A percentile compares a stretch with the other conserved stretches of the same genome.
Evolutionary conservation across 306 rosid genomes (phyloP).

Genomic region (Crataegus laevigata): DNA sequence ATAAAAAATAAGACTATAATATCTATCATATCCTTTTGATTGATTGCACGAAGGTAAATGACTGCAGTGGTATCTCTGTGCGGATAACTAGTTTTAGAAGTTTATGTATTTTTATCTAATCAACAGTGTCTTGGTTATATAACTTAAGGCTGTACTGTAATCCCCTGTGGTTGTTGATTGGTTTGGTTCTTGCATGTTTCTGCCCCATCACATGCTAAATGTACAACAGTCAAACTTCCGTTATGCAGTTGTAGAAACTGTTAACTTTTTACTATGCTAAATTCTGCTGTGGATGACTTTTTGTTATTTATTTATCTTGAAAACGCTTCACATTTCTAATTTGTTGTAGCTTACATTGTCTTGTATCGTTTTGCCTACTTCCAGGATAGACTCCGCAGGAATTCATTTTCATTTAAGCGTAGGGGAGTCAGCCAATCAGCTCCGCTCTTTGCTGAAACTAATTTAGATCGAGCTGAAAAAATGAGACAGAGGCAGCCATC

Average conservation of each 20-base stretch:
- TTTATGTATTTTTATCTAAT: not conserved
- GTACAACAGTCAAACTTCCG: not conserved
- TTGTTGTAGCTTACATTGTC: not conserved
- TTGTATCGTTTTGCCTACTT: constrained; percentile 16
- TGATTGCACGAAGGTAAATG: not conserved
- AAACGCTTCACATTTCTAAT: not conserved
- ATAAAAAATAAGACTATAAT: not conserved
- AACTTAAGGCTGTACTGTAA: not conserved
- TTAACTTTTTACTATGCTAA: constrained; percentile 4
- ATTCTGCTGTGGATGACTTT: constrained; percentile 7
- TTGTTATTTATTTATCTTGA: not conserved
- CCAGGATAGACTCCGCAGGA: constrained; percentile 57
- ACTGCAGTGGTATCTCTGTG: not conserved
- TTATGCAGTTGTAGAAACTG: not conserved
- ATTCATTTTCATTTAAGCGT: constrained; percentile 46
- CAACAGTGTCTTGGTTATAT: not conserved
- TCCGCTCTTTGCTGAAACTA: constrained; percentile 69
- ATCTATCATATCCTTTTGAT: not conserved
- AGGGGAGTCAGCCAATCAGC: constrained; percentile 76
- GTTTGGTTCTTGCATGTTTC: not conserved
- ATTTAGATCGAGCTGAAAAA: constrained; percentile 56
- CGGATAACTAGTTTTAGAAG: not conserved
- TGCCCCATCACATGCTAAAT: not conserved
- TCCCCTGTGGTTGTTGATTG: not conserved
- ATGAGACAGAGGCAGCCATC: constrained; percentile 60